Base-by-base conservation (phyloP, 805 yeast species). In the Myxozyma udenii region DNA sequence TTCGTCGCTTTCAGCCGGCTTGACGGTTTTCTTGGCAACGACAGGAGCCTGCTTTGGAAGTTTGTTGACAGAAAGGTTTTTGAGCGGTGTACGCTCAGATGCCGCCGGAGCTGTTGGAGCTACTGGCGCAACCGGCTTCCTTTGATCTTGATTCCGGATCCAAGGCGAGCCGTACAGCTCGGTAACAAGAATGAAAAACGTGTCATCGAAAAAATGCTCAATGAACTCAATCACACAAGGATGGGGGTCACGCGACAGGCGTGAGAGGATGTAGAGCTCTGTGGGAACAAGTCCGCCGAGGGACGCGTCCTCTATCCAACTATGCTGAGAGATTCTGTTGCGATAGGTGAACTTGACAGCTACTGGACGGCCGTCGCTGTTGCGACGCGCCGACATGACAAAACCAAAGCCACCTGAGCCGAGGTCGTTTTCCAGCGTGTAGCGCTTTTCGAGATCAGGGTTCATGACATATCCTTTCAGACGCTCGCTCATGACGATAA, bases 381-480 rank as follows among this genome's bases (percentile, higher is more conserved):
- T 25, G 3, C 53, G 44, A 16, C 43, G 46, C 1, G 60, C 60
- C 16, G 61, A 50, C 55, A 57, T 50, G 12, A 57, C 61, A 37
- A 57, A 55, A 4, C 61, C 61, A 32, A 57, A 57, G 50, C 58
- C 58, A 19, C 59, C 59, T 22, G 54, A 48, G 9, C 59, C 59
- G 14, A 55, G 51, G 41, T 55, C 58, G 16, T 55, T 57, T 4
- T 57, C 59, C 11, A 55, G 46, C 39, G 30, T 22, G 41, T 55
- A 55, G 6, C 41, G 38, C 6, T 23, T 39, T 14, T 51, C 59
- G 24, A 55, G 53, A n/a, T 52, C 58, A 11, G 41, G 48, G 19
- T 30, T 41, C 21, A 55, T 23, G 7, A 4, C 22, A 33, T 53
- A 44, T 11, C 53, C 59, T n/a, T 28, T 24, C n/a, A 55, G 18